These are phyloP conservation scores for Euphorbia schlechtendalii DNA, from an alignment of 441 rosid species.

Conservation along the genomic window DNA sequence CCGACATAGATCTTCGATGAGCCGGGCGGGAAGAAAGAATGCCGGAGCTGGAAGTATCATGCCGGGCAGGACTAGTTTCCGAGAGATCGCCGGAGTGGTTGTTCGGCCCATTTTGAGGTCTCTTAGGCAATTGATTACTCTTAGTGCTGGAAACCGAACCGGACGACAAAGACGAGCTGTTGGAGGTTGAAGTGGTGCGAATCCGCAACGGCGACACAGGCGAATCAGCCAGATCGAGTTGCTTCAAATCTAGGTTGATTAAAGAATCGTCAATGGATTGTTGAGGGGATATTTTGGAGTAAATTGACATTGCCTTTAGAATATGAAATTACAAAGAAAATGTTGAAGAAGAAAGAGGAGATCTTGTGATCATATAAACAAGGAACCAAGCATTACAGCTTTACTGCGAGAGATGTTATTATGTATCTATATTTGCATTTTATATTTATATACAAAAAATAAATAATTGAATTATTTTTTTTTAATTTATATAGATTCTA, in stretches of 20 bases:
- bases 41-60: background rate
- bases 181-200: slow-evolving; percentile 1
- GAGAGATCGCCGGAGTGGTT: background rate
- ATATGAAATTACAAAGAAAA: too few relatives aligned
- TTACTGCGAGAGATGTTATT: too few relatives aligned
- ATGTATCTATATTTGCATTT: too few relatives aligned
- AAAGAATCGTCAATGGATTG: slow-evolving; percentile 4
- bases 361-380: too few relatives aligned
- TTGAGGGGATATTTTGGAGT: slow-evolving; percentile 9
- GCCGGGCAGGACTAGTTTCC: background rate
- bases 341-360: too few relatives aligned
- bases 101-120: background rate
- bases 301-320: background rate
- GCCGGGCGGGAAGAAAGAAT: background rate
- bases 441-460: too few relatives aligned
- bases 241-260: slow-evolving; percentile 1
- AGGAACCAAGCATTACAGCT: too few relatives aligned
- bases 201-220: slow-evolving; percentile 6
- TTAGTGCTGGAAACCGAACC: slow-evolving; percentile 6
- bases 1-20: slow-evolving; percentile 16
- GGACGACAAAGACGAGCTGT: slow-evolving; percentile 6
- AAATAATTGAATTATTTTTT: too few relatives aligned
- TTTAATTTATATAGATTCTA: too few relatives aligned
- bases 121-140: slow-evolving; percentile 3
- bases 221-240: slow-evolving; percentile 13